A percentile compares a stretch with the other conserved stretches of the same genome.
These are phyloP conservation scores for Zygosaccharomyces sapae DNA, from an alignment of 1,139 yeast species.

Conservation along the genomic window DNA sequence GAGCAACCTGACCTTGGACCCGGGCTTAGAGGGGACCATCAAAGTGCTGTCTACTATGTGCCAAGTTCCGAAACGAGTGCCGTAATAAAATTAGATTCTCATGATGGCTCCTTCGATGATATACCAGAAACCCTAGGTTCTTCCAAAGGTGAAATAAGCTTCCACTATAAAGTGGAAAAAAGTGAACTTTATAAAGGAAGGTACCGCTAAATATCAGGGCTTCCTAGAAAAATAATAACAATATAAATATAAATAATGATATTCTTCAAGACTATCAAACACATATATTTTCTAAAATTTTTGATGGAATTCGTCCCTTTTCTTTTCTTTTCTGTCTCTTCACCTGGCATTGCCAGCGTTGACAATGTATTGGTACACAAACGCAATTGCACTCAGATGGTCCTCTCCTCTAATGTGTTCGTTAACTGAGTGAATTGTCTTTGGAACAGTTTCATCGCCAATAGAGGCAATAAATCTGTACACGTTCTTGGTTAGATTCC, in stretches of 20 bases:
- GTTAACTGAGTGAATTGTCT: constrained; percentile 52
- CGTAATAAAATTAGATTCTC: not conserved
- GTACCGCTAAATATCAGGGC: too few species aligned
- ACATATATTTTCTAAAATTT: not conserved
- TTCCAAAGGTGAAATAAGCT: constrained; percentile 2
- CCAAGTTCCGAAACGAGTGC: not conserved
- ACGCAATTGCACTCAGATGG: constrained; percentile 56
- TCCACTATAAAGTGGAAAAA: constrained; percentile 5
- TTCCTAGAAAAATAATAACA: not conserved
- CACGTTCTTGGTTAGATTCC: constrained; percentile 69
- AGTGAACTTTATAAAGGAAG: not conserved
- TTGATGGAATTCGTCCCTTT: not conserved
- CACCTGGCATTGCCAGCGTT: constrained; percentile 28
- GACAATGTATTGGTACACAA: constrained; percentile 51
- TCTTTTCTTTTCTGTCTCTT: not conserved
- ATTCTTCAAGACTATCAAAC: not conserved
- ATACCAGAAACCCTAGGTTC: not conserved
- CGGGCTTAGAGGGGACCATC: not conserved
- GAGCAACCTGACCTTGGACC: not conserved
- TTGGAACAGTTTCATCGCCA: constrained; percentile 19
- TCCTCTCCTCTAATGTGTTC: constrained; percentile 51
- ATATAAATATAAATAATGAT: too few species aligned
- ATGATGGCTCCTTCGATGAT: not conserved
- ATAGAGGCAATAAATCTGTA: constrained; percentile 45
- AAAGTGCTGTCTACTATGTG: constrained; percentile 1